phyloP scores from a whole-genome alignment of 257 asterid genomes.

The Solanum commersonii region DNA sequence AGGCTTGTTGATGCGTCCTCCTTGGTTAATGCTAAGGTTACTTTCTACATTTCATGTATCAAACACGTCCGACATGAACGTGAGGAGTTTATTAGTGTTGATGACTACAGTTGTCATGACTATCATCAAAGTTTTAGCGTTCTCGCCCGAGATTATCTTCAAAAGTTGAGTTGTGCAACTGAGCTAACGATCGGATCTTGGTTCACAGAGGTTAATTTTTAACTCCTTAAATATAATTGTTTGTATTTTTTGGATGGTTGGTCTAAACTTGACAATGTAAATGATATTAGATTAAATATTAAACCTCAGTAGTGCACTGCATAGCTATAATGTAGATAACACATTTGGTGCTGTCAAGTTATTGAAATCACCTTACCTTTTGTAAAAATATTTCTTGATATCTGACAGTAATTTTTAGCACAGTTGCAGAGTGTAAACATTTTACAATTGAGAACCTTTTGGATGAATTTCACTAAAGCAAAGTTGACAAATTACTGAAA shows the following conservation, averaged over 20 bases:
- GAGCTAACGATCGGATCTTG: not conserved
- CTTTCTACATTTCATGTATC: not conserved
- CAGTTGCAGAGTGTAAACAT: not conserved
- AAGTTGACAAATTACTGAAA: not conserved
- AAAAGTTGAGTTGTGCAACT: not conserved
- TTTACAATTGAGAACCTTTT: not conserved
- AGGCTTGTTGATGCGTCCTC: not conserved
- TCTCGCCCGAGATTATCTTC: not conserved
- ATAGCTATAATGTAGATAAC: not conserved
- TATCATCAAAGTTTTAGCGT: not conserved
- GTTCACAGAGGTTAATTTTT: not conserved
- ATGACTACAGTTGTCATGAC: not conserved
- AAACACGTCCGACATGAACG: not conserved
- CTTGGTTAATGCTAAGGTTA: not conserved
- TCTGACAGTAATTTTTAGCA: not conserved
- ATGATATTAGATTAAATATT: not conserved
- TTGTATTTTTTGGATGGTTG: not conserved
- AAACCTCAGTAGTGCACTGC: not conserved
- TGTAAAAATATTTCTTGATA: not conserved
- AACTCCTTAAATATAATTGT: not conserved
- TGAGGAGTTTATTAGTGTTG: not conserved
- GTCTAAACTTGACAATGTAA: not conserved
- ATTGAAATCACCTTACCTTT: not conserved
- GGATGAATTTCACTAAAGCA: not conserved
- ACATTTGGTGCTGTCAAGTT: not conserved